Conservation (phyloP, 306 rosid species). For the Spatholobus suberectus region DNA sequence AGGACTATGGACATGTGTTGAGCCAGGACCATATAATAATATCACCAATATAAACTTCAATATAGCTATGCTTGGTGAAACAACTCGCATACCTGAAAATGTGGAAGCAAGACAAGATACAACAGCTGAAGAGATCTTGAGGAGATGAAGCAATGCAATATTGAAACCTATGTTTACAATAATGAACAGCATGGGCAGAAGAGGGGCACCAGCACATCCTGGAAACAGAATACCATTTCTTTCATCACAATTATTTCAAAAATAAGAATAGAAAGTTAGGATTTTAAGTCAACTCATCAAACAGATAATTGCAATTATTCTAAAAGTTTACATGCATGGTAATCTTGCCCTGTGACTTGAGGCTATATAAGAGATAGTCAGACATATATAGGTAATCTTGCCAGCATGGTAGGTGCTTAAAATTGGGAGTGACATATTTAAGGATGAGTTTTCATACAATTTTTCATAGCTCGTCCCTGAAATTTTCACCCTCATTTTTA, state of each 20-base stretch:
- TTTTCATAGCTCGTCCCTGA: neutral
- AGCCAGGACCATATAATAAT: neutral
- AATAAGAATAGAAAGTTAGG: neutral
- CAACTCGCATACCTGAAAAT: slow-evolving; percentile 68
- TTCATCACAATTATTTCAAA: slow-evolving; percentile 11
- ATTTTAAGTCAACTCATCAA: slow-evolving; percentile 16
- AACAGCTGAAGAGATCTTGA: slow-evolving; percentile 91
- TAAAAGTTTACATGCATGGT: slow-evolving; percentile 12
- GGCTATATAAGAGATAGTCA: slow-evolving; percentile 5
- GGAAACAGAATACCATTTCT: slow-evolving; percentile 35
- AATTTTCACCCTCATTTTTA: slow-evolving; percentile 7
- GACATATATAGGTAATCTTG: neutral
- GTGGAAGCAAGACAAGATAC: slow-evolving; percentile 90
- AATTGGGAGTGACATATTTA: slow-evolving; percentile 14
- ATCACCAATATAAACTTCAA: neutral
- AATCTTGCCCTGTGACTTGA: slow-evolving; percentile 6
- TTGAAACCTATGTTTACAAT: slow-evolving; percentile 63
- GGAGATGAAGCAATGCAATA: slow-evolving; percentile 85
- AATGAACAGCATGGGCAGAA: slow-evolving; percentile 53
- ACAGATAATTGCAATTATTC: slow-evolving; percentile 18
- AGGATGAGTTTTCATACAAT: neutral
- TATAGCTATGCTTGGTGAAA: neutral
- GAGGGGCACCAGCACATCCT: slow-evolving; percentile 68
- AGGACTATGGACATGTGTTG: neutral
- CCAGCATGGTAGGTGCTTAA: neutral